Evolutionary conservation across 352 stramenopile species (phyloP).

Genomic region (Phytophthora lateralis): DNA sequence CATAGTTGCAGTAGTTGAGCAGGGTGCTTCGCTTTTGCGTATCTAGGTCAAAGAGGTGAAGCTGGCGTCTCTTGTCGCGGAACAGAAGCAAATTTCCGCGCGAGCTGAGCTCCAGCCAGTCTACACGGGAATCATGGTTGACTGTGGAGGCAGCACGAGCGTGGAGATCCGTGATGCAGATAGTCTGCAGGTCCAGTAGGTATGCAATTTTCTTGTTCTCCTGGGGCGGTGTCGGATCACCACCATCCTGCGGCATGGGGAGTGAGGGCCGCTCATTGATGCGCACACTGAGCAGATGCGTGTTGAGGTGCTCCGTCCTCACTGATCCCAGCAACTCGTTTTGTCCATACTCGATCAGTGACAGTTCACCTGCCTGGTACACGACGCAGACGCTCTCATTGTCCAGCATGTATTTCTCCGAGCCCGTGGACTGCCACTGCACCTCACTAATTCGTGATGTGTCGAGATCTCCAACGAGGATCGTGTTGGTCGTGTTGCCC

Average conservation of each 20-base stretch:
- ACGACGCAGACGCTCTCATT: constrained; percentile 92
- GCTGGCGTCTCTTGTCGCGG: constrained; percentile 90
- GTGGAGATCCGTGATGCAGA: constrained; percentile 89
- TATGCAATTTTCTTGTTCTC: constrained; percentile 96
- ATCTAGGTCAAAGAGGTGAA: constrained; percentile 93
- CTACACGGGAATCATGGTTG: constrained; percentile 91
- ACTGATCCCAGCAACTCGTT: constrained; percentile 93
- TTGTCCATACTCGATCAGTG: constrained; percentile 93
- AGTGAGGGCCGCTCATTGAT: constrained; percentile 89
- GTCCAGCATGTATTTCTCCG: constrained; percentile 96
- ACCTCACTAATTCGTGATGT: constrained; percentile 93
- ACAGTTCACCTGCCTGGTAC: constrained; percentile 92
- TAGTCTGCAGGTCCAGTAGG: constrained; percentile 92
- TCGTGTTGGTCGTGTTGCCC: constrained; percentile 91
- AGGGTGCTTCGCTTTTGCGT: constrained; percentile 87
- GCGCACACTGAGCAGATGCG: constrained; percentile 92
- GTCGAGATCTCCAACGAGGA: constrained; percentile 92
- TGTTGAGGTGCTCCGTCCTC: constrained; percentile 91
- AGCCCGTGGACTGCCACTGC: constrained; percentile 86
- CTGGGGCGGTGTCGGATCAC: constrained; percentile 30
- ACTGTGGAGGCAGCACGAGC: constrained; percentile 83
- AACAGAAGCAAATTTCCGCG: constrained; percentile 92
- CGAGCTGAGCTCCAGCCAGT: constrained; percentile 95
- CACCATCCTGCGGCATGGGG: constrained; percentile 26
- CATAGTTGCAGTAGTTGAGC: constrained; percentile 96